Conservation (phyloP, 495 filamentous ascomycete genomes). For the Bryoglossum gracile region DNA sequence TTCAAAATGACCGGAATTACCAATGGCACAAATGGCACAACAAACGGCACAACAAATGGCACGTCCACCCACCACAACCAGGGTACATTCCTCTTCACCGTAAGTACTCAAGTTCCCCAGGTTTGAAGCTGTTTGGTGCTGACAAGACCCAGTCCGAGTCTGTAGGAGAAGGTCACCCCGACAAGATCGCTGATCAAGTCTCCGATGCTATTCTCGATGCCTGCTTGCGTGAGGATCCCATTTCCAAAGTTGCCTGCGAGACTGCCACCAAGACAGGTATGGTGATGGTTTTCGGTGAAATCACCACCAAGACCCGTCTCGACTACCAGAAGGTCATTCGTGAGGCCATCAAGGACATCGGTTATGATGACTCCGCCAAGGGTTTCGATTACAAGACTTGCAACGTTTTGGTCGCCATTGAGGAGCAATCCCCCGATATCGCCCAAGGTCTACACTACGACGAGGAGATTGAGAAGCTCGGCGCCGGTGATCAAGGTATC, state of each 20-base stretch:
- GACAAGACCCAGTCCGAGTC: constrained; percentile 65
- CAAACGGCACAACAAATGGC: too few species aligned
- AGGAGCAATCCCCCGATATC: constrained; percentile 98
- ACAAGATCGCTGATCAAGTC: constrained; percentile 98
- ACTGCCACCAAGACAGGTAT: constrained; percentile 99
- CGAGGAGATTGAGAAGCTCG: constrained; percentile 91
- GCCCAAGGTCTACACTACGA: constrained; percentile 97
- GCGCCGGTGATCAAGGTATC: constrained; percentile 99
- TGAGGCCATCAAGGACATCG: constrained; percentile 93
- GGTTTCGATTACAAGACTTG: constrained; percentile 99
- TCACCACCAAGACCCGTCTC: constrained; percentile 87
- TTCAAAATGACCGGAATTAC: constrained; percentile 20
- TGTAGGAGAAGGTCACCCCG: constrained; percentile 94
- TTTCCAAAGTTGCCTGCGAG: constrained; percentile 98
- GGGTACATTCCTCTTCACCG: constrained; percentile 93
- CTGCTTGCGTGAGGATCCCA: constrained; percentile 84
- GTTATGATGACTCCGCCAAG: constrained; percentile 93
- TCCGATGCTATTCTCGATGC: constrained; percentile 98
- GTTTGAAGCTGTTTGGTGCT: too few species aligned
- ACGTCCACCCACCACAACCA: constrained; percentile 38
- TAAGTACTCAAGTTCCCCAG: too few species aligned
- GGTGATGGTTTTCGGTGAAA: constrained; percentile 99
- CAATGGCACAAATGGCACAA: constrained; percentile 22
- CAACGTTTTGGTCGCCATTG: constrained; percentile 97
- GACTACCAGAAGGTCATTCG: constrained; percentile 99